Evolutionary conservation across 2,329 filamentous ascomycete species (phyloP).

Genomic region (Aureobasidium musti): DNA sequence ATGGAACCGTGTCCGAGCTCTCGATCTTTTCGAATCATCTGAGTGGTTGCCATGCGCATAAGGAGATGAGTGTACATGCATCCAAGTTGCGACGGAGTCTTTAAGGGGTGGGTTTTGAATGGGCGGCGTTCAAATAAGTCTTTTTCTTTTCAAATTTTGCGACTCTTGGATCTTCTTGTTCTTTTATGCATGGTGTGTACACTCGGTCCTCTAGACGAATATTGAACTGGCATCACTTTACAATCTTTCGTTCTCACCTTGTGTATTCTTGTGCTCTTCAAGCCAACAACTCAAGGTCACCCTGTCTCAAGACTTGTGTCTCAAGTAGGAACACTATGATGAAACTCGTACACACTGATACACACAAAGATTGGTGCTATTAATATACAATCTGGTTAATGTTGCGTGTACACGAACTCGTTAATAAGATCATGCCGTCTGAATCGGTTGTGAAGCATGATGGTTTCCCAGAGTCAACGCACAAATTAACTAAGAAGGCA

Average conservation of each 20-base stretch:
- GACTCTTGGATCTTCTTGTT: slow-evolving; percentile 12
- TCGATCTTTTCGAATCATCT: background rate
- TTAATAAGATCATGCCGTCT: too few relatives aligned
- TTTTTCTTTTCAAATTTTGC: background rate
- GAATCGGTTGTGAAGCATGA: too few relatives aligned
- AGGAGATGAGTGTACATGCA: slow-evolving; percentile 24
- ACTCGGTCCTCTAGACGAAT: slow-evolving; percentile 1
- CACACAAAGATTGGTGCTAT: background rate
- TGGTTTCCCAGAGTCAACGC: background rate
- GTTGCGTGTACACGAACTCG: too few relatives aligned
- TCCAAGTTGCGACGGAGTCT: slow-evolving; percentile 21
- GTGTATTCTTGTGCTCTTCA: background rate
- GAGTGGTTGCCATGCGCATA: slow-evolving; percentile 3
- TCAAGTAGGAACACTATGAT: background rate
- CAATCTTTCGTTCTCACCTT: background rate
- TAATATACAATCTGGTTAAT: too few relatives aligned
- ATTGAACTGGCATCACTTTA: background rate
- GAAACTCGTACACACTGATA: too few relatives aligned
- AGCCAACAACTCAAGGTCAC: background rate
- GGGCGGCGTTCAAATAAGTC: slow-evolving; percentile 13
- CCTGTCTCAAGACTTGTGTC: background rate
- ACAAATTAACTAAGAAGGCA: background rate
- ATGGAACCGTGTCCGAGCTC: background rate
- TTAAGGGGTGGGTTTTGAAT: slow-evolving; percentile 6
- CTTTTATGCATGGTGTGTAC: slow-evolving; percentile 16